Percentiles rank a stretch among this genome's conserved stretches.
Evolutionary conservation across 1,284 basidiomycete genomes (phyloP).

Genomic region (Coniferiporia sulphurascens): DNA sequence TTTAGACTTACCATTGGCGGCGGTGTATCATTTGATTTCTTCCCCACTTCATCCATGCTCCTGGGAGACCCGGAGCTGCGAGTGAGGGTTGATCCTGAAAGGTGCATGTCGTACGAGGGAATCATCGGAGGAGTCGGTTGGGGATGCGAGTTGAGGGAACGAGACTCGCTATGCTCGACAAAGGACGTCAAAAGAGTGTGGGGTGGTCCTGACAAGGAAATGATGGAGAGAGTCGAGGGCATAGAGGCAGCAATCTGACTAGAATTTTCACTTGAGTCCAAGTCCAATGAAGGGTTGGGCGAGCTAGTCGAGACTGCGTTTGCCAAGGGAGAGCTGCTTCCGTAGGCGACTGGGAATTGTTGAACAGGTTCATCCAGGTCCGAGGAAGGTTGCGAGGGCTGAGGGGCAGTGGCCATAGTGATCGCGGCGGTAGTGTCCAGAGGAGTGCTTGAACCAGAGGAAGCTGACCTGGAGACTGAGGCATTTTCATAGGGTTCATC

Average conservation of each 20-base stretch:
- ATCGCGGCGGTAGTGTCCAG: too few relatives aligned
- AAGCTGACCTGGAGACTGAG: too few relatives aligned
- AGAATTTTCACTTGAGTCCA: not conserved
- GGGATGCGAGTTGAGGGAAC: not conserved
- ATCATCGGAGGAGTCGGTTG: not conserved
- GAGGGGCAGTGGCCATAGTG: not conserved
- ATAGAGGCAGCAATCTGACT: not conserved
- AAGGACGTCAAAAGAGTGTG: not conserved
- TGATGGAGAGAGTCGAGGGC: not conserved
- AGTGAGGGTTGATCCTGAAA: not conserved
- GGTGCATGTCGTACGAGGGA: not conserved
- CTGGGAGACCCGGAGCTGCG: not conserved
- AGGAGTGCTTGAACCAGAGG: too few relatives aligned
- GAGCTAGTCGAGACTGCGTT: not conserved
- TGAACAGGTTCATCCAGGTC: not conserved
- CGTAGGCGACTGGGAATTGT: not conserved
- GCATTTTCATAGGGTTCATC: too few relatives aligned
- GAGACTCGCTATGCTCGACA: not conserved
- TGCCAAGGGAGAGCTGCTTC: not conserved
- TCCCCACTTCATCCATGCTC: not conserved
- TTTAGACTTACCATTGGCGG: not conserved
- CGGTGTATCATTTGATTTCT: not conserved
- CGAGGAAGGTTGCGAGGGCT: not conserved
- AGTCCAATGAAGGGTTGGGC: not conserved
- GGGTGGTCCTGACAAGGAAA: not conserved